These are phyloP conservation scores for Elongisporangium anandrum DNA, from an alignment of 352 stramenopile genomes.

Conservation along the genomic window DNA sequence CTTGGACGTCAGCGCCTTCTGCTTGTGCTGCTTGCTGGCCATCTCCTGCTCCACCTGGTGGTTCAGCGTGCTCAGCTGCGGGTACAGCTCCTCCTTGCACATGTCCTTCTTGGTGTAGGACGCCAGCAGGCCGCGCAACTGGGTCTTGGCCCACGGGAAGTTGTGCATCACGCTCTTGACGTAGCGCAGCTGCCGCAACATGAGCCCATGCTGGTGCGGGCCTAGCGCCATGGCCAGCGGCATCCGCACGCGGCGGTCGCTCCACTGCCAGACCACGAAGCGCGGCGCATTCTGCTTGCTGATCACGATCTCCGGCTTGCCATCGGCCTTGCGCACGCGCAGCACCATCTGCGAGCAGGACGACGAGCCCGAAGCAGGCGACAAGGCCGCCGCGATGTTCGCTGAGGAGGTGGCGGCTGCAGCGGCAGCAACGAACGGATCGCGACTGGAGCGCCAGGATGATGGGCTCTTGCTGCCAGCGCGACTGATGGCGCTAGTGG, in stretches of 20 bases:
- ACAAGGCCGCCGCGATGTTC: not conserved
- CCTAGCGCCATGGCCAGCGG: constrained; percentile 55
- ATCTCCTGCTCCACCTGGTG: constrained; percentile 66
- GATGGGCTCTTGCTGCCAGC: constrained; percentile 5
- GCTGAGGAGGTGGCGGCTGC: not conserved
- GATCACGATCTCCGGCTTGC: constrained; percentile 59
- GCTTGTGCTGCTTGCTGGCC: constrained; percentile 27
- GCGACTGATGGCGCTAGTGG: constrained; percentile 29
- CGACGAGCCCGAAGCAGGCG: constrained; percentile 3
- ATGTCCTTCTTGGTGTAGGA: constrained; percentile 73
- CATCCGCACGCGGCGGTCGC: constrained; percentile 46
- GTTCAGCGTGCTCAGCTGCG: constrained; percentile 67
- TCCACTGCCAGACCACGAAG: constrained; percentile 58
- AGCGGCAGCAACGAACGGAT: not conserved
- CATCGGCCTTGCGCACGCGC: constrained; percentile 40
- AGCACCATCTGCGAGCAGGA: constrained; percentile 48
- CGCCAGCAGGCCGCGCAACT: constrained; percentile 55
- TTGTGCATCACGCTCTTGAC: constrained; percentile 83
- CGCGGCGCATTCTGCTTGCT: constrained; percentile 38
- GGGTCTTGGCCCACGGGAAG: constrained; percentile 75
- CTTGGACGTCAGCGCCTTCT: constrained; percentile 33
- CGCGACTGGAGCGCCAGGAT: constrained; percentile 6
- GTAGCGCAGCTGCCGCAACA: constrained; percentile 79
- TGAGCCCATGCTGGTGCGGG: constrained; percentile 70
- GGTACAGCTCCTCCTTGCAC: constrained; percentile 72